A percentile compares a stretch with the other conserved stretches of the same genome.
Evolutionary conservation across 2,329 filamentous ascomycete species (phyloP).

Genomic region (Paraconiothyrium sp.): DNA sequence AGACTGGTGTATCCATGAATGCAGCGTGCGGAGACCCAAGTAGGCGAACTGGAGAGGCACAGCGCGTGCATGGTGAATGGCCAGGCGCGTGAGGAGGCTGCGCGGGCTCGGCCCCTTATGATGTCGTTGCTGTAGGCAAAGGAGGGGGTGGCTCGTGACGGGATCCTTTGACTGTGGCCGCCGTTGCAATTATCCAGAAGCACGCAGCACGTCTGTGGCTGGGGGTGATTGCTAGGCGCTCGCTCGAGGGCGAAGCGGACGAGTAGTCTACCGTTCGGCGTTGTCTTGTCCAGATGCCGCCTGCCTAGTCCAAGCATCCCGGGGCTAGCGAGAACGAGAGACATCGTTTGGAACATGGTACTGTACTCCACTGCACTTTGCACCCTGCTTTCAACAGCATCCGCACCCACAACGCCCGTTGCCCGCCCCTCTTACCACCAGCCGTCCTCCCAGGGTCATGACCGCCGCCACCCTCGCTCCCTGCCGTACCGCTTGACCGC

Average conservation of each 20-base stretch:
- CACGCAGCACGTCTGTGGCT: neutral
- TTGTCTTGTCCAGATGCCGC: neutral
- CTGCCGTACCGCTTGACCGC: conserved; percentile 15
- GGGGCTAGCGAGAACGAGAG: conserved; percentile 5
- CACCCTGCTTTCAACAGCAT: neutral
- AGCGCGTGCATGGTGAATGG: conserved; percentile 7
- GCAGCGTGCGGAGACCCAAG: neutral
- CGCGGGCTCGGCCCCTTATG: neutral
- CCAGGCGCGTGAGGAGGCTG: neutral
- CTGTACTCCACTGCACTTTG: neutral
- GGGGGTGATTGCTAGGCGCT: neutral
- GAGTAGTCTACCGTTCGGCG: no score
- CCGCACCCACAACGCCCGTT: conserved; percentile 2
- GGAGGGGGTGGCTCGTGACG: conserved; percentile 6
- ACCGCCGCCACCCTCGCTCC: conserved; percentile 22
- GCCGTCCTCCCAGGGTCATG: conserved; percentile 20
- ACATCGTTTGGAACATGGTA: conserved; percentile 1
- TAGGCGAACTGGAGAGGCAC: neutral
- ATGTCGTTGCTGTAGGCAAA: conserved; percentile 4
- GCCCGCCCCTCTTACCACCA: conserved; percentile 17
- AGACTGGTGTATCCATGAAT: no score
- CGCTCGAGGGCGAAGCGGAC: neutral
- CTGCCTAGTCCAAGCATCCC: neutral
- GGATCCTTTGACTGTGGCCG: neutral
- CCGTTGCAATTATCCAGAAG: conserved; percentile 7